Evolutionary conservation across 2,329 filamentous ascomycete genomes (phyloP).

Genomic region (Fusarium tupiense): DNA sequence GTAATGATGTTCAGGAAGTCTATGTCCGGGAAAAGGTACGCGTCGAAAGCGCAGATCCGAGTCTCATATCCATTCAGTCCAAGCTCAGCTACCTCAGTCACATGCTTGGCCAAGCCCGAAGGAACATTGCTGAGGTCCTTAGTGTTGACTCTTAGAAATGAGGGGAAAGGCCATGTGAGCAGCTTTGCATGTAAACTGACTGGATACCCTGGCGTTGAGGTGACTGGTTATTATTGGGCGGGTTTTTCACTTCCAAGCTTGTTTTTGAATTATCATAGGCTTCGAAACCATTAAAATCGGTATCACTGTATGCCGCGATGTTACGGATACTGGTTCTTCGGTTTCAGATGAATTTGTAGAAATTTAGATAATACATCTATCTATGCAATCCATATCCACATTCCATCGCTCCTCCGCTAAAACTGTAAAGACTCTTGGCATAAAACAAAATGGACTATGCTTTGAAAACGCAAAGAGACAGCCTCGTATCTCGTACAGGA

Average conservation of each 20-base stretch:
- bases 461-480: slow-evolving; percentile 6
- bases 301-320: not conserved
- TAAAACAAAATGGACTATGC: slow-evolving; percentile 29
- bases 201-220: slow-evolving; percentile 41
- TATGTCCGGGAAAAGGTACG: slow-evolving; percentile 89
- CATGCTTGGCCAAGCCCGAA: slow-evolving; percentile 73
- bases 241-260: not conserved
- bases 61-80: slow-evolving; percentile 81
- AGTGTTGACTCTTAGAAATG: slow-evolving; percentile 58
- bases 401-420: slow-evolving; percentile 33
- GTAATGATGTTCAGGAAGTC: slow-evolving; percentile 64
- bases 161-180: slow-evolving; percentile 24
- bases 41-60: slow-evolving; percentile 90
- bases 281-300: not conserved
- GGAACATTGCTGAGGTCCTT: slow-evolving; percentile 82
- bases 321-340: slow-evolving; percentile 1
- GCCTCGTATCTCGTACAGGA: slow-evolving; percentile 26
- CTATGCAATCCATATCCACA: slow-evolving; percentile 42
- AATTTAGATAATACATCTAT: slow-evolving; percentile 40
- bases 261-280: not conserved
- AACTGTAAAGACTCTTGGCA: slow-evolving; percentile 18
- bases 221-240: slow-evolving; percentile 9
- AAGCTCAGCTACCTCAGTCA: slow-evolving; percentile 84
- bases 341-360: slow-evolving; percentile 31
- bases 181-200: slow-evolving; percentile 36